Percentiles rank a stretch among this genome's conserved stretches.
phyloP scores from a whole-genome alignment of 768 basidiomycete genomes.

The Mycena floridula region DNA sequence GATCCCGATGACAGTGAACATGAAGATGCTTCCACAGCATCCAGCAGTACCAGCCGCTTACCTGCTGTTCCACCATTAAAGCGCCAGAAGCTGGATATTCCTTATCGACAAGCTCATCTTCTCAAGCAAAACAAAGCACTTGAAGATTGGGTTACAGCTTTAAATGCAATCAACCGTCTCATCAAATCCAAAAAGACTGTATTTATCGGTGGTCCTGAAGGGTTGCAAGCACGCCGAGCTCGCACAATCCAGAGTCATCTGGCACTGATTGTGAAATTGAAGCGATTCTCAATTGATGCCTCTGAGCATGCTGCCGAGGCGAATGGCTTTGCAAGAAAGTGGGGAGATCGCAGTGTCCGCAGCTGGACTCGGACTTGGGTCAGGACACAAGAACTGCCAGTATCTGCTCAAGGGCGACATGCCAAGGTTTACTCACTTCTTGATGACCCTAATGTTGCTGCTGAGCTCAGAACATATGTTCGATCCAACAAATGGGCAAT shows the following conservation, averaged over 20 bases:
- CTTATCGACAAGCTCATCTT: too few species aligned
- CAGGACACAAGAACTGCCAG: slow-evolving; percentile 14
- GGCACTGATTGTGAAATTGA: slow-evolving; percentile 24
- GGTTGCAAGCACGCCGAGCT: slow-evolving; percentile 17
- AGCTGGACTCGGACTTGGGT: slow-evolving; percentile 21
- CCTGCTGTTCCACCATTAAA: too few species aligned
- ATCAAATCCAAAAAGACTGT: neutral
- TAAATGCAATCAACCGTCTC: too few species aligned
- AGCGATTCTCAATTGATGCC: slow-evolving; percentile 12
- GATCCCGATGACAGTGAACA: too few species aligned
- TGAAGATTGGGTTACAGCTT: too few species aligned
- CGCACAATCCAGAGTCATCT: slow-evolving; percentile 14
- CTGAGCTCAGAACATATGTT: slow-evolving; percentile 22
- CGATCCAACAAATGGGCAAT: slow-evolving; percentile 30
- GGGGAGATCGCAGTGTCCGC: slow-evolving; percentile 19
- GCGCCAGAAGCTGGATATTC: too few species aligned
- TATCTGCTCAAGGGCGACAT: slow-evolving; percentile 19
- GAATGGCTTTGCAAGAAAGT: slow-evolving; percentile 23
- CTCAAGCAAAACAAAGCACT: too few species aligned
- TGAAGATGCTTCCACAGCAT: too few species aligned
- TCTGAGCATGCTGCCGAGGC: slow-evolving; percentile 22
- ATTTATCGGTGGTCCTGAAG: slow-evolving; percentile 1
- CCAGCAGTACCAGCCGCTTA: too few species aligned
- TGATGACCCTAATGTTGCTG: slow-evolving; percentile 18
- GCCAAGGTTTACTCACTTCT: slow-evolving; percentile 21